Evolutionary conservation across 129 eudicot genomes (phyloP), one percentile per base, ranked within the genome.

Genomic region (Scalesia atractyloides): DNA sequence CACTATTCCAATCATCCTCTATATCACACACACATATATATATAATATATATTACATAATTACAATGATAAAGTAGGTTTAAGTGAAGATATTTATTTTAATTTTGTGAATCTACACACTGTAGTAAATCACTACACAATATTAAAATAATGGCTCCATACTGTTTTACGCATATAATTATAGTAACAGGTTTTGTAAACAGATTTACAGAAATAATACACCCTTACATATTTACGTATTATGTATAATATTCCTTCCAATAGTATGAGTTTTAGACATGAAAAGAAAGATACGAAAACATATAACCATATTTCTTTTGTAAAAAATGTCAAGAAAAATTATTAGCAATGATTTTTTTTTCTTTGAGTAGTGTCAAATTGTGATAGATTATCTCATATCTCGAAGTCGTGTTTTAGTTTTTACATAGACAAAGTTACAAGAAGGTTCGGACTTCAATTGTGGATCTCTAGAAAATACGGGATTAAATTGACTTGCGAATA

Each of bases 1-100:
- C 56, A 13, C 22, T 65, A 64, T 64, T 41, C 72, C 65, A 64
- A 64, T 64, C 63, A 73, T 36, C 64, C 50, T 63, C 52, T 46
- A 7, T 37, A 47, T 16, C 26, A 52, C 58, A 52, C 24, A 52
- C 19, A 51, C 0, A 52, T 0, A 50, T 0, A 50, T 3, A 54
- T 7, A 53, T 22, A 17, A 17, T 10, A 52, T 6, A 16, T 0
- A 52, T 15, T 11, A 50, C 3, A 52, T 52, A 18, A 17, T 1
- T 30, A 3, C 34, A 30, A 30, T 30, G 17, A 8, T 5, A 17
- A 17, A 52, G 24, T 17, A 17, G 18, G 58, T 7, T 7, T 52
- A 18, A 52, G 26, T 52, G 51, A 47, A 47, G 51, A 47, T 47
- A 47, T 47, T 7, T 52, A 2, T 30, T 30, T 52, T 52, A 12